phyloP scores from a whole-genome alignment of 2,329 filamentous ascomycete species.

The Fusarium fujikuroi region DNA sequence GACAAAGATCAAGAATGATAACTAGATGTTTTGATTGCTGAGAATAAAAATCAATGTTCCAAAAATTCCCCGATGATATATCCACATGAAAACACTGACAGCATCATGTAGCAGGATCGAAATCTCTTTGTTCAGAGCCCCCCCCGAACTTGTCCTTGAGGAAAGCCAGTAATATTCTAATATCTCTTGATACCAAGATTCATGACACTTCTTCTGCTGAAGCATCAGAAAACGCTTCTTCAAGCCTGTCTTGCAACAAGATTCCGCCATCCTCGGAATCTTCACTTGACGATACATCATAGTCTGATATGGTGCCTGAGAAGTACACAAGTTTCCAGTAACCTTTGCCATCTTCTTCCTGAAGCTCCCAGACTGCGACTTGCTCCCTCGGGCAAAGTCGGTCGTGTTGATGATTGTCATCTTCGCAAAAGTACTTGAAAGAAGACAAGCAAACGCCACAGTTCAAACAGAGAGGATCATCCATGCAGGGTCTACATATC shows the following conservation, averaged over 20 bases:
- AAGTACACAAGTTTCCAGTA: fast-evolving
- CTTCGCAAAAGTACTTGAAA: neutral
- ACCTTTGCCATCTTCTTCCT: fast-evolving
- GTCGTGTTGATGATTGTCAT: fast-evolving
- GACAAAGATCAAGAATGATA: neutral
- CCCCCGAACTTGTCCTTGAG: neutral
- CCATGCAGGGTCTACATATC: no score
- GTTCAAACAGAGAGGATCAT: no score
- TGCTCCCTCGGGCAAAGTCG: fast-evolving
- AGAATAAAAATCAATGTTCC: neutral
- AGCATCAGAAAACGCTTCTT: no score
- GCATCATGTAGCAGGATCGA: neutral
- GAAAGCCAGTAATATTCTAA: fast-evolving
- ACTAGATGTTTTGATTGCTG: fast-evolving
- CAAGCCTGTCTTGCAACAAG: neutral
- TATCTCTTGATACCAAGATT: fast-evolving
- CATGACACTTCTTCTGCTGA: fast-evolving
- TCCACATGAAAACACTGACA: fast-evolving
- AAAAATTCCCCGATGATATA: fast-evolving
- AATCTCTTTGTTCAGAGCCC: fast-evolving
- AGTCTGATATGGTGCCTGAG: fast-evolving
- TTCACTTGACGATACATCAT: fast-evolving
- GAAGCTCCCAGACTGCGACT: fast-evolving
- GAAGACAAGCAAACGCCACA: neutral
- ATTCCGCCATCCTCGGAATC: fast-evolving